These are phyloP conservation scores for Ogataea pini DNA, from an alignment of 805 yeast genomes.

Conservation along the genomic window DNA sequence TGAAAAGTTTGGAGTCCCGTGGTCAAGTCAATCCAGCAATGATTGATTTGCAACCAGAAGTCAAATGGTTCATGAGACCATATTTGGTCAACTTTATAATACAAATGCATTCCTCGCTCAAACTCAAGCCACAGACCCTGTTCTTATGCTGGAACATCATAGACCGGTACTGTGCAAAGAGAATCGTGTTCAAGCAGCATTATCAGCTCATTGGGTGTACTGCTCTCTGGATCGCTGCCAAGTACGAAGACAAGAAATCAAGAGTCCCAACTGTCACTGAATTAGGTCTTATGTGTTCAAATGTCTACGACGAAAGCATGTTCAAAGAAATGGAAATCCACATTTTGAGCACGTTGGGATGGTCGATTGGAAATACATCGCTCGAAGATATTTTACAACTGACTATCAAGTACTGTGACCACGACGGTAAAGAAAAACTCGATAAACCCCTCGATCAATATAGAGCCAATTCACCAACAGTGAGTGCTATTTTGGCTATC, in stretches of 20 bases:
- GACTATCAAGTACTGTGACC: slow-evolving; percentile 37
- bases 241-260: slow-evolving; percentile 63
- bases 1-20: slow-evolving; percentile 42
- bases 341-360: slow-evolving; percentile 41
- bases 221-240: slow-evolving; percentile 90
- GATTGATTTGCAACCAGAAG: slow-evolving; percentile 86
- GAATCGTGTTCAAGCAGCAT: slow-evolving; percentile 83
- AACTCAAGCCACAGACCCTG: slow-evolving; percentile 65
- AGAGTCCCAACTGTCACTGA: slow-evolving; percentile 59
- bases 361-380: slow-evolving; percentile 47
- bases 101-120: slow-evolving; percentile 61
- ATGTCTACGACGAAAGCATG: slow-evolving; percentile 52
- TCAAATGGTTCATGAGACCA: slow-evolving; percentile 70
- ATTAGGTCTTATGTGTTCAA: slow-evolving; percentile 55
- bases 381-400: slow-evolving; percentile 53
- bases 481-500: slow-evolving; percentile 56
- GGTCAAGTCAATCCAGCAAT: slow-evolving; percentile 48
- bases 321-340: slow-evolving; percentile 50
- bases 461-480: slow-evolving; percentile 37
- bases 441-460: slow-evolving; percentile 30
- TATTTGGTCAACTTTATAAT: slow-evolving; percentile 77
- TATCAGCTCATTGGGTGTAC: slow-evolving; percentile 89
- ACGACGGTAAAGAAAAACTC: slow-evolving; percentile 34
- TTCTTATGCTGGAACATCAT: slow-evolving; percentile 72
- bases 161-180: slow-evolving; percentile 87